Conservation (phyloP, 169 alveolate genomes). For the Plasmodium gaboni region DNA sequence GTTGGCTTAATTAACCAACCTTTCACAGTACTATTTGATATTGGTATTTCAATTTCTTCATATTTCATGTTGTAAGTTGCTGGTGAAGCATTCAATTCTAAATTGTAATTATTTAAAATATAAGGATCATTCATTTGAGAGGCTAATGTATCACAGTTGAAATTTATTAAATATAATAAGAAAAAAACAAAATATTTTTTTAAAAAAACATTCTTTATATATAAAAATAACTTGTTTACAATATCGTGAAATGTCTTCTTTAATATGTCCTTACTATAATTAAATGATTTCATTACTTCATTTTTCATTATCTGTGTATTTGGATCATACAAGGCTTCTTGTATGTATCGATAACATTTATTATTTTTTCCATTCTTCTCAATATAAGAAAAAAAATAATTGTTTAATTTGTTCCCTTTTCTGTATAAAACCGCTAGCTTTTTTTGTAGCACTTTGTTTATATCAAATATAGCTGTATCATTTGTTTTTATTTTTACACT, state of each 20-base stretch:
- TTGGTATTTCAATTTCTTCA: slow-evolving; percentile 70
- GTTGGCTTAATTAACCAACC: slow-evolving; percentile 63
- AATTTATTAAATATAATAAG: slow-evolving; percentile 57
- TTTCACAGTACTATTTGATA: slow-evolving; percentile 6
- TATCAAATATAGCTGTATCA: slow-evolving; percentile 74
- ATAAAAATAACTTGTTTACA: slow-evolving; percentile 59
- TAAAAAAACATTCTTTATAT: slow-evolving; percentile 66
- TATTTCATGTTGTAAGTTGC: slow-evolving; percentile 44
- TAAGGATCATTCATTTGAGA: slow-evolving; percentile 60
- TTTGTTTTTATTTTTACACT: slow-evolving; percentile 58
- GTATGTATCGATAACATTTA: slow-evolving; percentile 69
- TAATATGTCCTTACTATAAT: slow-evolving; percentile 53
- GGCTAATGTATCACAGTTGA: slow-evolving; percentile 51
- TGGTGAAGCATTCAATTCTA: slow-evolving; percentile 53
- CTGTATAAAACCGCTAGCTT: slow-evolving; percentile 55
- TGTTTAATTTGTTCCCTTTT: slow-evolving; percentile 73
- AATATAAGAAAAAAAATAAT: slow-evolving; percentile 71
- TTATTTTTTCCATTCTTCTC: slow-evolving; percentile 71
- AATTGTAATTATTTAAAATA: slow-evolving; percentile 67
- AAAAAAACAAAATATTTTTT: slow-evolving; percentile 70
- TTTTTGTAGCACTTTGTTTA: slow-evolving; percentile 40
- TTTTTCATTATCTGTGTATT: slow-evolving; percentile 68
- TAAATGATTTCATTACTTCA: slow-evolving; percentile 48
- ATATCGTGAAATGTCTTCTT: slow-evolving; percentile 62
- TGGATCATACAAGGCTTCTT: slow-evolving; percentile 72